Evolutionary conservation across 306 rosid genomes (phyloP).

Genomic region (Medicago ruthenica): DNA sequence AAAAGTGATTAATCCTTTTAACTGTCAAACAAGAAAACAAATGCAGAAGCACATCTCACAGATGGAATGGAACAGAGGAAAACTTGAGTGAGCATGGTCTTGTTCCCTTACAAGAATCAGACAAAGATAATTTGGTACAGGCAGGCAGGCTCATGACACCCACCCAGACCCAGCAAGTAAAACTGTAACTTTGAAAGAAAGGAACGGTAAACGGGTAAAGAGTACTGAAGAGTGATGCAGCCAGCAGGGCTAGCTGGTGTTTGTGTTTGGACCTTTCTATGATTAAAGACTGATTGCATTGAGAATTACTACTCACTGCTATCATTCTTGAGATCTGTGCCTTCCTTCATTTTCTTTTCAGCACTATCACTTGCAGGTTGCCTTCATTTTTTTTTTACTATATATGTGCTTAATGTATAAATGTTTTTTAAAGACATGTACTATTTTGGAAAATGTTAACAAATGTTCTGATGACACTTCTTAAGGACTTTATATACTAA

Average conservation of each 20-base stretch:
- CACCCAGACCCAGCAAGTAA: no score
- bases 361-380: not conserved
- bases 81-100: not conserved
- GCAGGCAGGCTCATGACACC: not conserved
- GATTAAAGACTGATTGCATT: slow-evolving; percentile 11
- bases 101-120: not conserved
- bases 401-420: not conserved
- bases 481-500: no score
- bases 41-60: no score
- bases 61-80: not conserved
- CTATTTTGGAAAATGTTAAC: no score
- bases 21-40: no score
- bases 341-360: not conserved
- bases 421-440: no score
- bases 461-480: no score
- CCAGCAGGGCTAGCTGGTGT: not conserved
- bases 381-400: not conserved
- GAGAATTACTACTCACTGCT: slow-evolving; percentile 7
- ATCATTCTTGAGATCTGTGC: not conserved
- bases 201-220: not conserved
- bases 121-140: not conserved
- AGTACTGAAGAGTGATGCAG: not conserved
- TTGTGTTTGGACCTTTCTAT: not conserved
- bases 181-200: not conserved
- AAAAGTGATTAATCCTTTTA: no score